phyloP scores from a whole-genome alignment of 768 basidiomycete genomes.

The Guyanaporus albipodus region DNA sequence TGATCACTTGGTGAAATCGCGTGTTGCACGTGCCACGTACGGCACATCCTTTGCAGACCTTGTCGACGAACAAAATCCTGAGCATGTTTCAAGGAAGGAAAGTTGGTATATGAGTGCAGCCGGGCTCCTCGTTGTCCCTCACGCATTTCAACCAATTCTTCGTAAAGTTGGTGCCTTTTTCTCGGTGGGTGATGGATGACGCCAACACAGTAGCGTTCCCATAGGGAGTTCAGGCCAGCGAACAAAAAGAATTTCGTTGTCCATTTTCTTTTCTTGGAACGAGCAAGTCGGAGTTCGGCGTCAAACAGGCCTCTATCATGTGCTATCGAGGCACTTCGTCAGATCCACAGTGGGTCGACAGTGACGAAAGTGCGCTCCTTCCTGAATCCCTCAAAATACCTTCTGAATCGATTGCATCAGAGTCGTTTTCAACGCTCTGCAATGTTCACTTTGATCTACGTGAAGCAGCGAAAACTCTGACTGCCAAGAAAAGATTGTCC shows the following conservation, averaged over 20 bases:
- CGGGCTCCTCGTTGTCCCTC: constrained; percentile 4
- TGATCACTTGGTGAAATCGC: constrained; percentile 42
- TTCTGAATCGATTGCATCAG: constrained; percentile 1
- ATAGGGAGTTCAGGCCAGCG: constrained; percentile 9
- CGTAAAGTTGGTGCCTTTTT: constrained; percentile 1
- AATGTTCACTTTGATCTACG: constrained; percentile 3
- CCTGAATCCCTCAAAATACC: fast-evolving
- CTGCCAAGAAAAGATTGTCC: background rate
- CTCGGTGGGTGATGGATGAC: background rate
- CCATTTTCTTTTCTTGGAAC: background rate
- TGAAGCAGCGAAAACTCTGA: constrained; percentile 2
- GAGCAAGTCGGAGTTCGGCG: constrained; percentile 1
- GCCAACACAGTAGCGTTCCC: background rate
- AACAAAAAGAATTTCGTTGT: constrained; percentile 15
- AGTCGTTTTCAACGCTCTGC: constrained; percentile 12
- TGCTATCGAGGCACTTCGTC: constrained; percentile 13
- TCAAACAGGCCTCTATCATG: background rate
- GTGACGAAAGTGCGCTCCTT: background rate
- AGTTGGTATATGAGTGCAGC: constrained; percentile 1
- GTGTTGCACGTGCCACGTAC: constrained; percentile 43
- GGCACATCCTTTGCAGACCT: constrained; percentile 46
- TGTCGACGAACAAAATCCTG: background rate
- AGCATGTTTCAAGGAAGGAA: constrained; percentile 9
- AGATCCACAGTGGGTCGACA: constrained; percentile 12
- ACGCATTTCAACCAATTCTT: constrained; percentile 4